Conservation (phyloP, 2,329 filamentous ascomycete species). For the Venturia asperata region DNA sequence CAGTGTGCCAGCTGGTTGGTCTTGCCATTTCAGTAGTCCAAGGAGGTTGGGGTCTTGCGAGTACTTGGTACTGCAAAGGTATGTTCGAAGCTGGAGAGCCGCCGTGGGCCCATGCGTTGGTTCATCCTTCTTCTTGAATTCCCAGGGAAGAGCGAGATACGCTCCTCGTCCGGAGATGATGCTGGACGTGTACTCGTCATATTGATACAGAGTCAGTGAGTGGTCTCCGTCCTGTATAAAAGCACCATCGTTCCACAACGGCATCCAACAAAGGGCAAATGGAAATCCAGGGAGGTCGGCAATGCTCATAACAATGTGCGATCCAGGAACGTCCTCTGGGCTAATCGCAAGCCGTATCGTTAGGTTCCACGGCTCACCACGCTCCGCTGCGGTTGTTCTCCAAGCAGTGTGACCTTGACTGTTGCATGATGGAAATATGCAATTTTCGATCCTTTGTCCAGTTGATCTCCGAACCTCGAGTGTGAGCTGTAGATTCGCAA, state of each 20-base stretch:
- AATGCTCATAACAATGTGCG: constrained; percentile 84
- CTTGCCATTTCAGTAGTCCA: constrained; percentile 79
- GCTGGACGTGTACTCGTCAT: constrained; percentile 83
- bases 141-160: constrained; percentile 81
- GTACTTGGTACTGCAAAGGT: constrained; percentile 88
- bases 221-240: constrained; percentile 84
- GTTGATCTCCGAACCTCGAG: constrained; percentile 75
- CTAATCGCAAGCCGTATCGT: constrained; percentile 75
- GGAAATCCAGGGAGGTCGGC: constrained; percentile 80
- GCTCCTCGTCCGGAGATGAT: constrained; percentile 69
- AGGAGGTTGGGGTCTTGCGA: constrained; percentile 86
- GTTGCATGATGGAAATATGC: constrained; percentile 82
- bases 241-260: constrained; percentile 84
- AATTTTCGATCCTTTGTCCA: constrained; percentile 78
- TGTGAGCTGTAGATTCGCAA: constrained; percentile 76
- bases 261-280: constrained; percentile 88
- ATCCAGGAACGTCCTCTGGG: constrained; percentile 69
- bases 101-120: constrained; percentile 71
- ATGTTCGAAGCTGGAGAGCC: constrained; percentile 70
- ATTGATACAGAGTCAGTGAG: constrained; percentile 74
- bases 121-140: constrained; percentile 64
- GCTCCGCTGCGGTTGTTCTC: constrained; percentile 73
- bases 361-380: constrained; percentile 79
- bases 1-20: constrained; percentile 63
- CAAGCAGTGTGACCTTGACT: constrained; percentile 72